A percentile compares a stretch with the other conserved stretches of the same genome.
Evolutionary conservation across 306 rosid genomes (phyloP).

Genomic region (Glycine soja): DNA sequence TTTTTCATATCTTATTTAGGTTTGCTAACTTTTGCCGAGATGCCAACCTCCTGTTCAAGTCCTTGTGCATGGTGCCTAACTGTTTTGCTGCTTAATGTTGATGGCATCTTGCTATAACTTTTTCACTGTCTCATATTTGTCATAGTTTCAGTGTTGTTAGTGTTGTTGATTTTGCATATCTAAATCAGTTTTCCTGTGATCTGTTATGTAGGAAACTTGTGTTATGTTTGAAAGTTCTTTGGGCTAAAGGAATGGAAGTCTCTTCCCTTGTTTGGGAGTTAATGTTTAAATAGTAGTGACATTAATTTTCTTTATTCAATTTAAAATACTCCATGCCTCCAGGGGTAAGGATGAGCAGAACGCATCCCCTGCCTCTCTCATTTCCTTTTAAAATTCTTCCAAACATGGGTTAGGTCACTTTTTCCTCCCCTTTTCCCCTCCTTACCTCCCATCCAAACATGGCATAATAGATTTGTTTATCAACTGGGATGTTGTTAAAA

Average conservation of each 20-base stretch:
- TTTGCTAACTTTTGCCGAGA: conserved; percentile 25
- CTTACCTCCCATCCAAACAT: too few relatives aligned
- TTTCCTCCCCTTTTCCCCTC: too few relatives aligned
- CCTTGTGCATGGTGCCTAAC: too few relatives aligned
- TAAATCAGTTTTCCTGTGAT: conserved; percentile 27
- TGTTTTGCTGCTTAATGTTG: conserved; percentile 13
- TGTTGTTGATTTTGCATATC: background rate
- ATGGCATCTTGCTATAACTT: background rate
- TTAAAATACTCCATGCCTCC: too few relatives aligned
- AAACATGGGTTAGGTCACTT: too few relatives aligned
- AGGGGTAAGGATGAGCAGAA: too few relatives aligned
- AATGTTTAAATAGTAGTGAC: too few relatives aligned
- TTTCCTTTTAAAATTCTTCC: too few relatives aligned
- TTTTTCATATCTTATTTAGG: background rate
- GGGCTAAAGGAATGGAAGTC: background rate
- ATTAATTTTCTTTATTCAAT: too few relatives aligned
- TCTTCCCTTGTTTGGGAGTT: too few relatives aligned
- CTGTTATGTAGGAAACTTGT: background rate
- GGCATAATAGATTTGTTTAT: too few relatives aligned
- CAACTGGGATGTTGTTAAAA: conserved; percentile 24
- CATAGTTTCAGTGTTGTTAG: background rate
- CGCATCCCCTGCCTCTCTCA: too few relatives aligned
- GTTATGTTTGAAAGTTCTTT: conserved; percentile 33
- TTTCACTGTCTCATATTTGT: conserved; percentile 1
- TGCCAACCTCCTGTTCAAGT: conserved; percentile 1